A percentile compares a stretch with the other conserved stretches of the same genome.
Conservation (phyloP, 371 early-diverging fungal species). For the Haplosporangium sp. region DNA sequence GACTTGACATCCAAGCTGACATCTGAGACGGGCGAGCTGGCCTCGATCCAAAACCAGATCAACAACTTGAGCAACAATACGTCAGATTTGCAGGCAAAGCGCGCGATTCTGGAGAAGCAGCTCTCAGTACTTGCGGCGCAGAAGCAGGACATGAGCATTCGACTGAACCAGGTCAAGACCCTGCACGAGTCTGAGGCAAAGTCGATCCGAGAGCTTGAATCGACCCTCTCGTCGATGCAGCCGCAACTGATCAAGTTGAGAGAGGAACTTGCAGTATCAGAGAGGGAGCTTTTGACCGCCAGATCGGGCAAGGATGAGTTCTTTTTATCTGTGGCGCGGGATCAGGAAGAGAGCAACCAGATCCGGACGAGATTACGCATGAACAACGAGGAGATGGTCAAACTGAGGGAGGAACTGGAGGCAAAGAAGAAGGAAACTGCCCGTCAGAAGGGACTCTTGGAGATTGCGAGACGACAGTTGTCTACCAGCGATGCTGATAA, state of each 20-base stretch:
- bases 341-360: conserved; percentile 59
- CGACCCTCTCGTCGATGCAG: conserved; percentile 53
- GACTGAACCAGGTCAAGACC: conserved; percentile 60
- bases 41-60: conserved; percentile 59
- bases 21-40: conserved; percentile 50
- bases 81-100: conserved; percentile 62
- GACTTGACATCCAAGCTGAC: conserved; percentile 55
- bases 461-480: conserved; percentile 50
- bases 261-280: conserved; percentile 57
- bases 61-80: conserved; percentile 59
- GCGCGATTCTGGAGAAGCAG: conserved; percentile 54
- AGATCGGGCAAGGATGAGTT: conserved; percentile 57
- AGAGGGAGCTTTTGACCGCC: conserved; percentile 48
- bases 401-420: conserved; percentile 56
- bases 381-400: conserved; percentile 60
- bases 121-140: conserved; percentile 55
- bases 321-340: conserved; percentile 56
- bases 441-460: conserved; percentile 45
- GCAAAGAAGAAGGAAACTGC: conserved; percentile 52
- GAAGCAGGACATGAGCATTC: conserved; percentile 64
- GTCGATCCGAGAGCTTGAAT: conserved; percentile 60
- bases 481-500: conserved; percentile 51
- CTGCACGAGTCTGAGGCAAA: conserved; percentile 61
- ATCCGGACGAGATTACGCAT: conserved; percentile 55
- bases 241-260: conserved; percentile 56